Evolutionary conservation across 2,329 filamentous ascomycete genomes (phyloP).

Genomic region (Trichothecium sympodiale): DNA sequence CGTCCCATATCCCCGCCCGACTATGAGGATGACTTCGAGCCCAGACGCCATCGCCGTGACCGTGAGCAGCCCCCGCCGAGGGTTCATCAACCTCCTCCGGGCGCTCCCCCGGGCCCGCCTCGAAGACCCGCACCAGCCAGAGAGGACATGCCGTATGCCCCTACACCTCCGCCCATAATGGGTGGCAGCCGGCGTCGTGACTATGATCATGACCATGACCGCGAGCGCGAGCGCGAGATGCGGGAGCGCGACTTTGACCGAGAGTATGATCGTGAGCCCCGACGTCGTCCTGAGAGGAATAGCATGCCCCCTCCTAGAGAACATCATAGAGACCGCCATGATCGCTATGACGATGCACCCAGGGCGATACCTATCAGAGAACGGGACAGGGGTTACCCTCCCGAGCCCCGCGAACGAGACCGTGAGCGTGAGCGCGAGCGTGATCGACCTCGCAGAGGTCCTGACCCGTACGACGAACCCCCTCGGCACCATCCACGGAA

Average conservation of each 20-base stretch:
- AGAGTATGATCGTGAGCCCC: too few relatives aligned
- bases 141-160: constrained; percentile 1
- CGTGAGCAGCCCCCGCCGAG: constrained; percentile 3
- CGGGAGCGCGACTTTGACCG: too few relatives aligned
- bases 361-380: too few relatives aligned
- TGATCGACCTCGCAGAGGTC: constrained; percentile 6
- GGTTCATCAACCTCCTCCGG: not conserved
- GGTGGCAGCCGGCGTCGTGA: not conserved
- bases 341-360: constrained; percentile 1
- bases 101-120: not conserved
- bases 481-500: too few relatives aligned
- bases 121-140: not conserved
- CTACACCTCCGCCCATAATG: not conserved
- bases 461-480: too few relatives aligned
- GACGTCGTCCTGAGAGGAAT: not conserved
- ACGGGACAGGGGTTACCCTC: too few relatives aligned
- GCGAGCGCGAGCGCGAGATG: too few relatives aligned
- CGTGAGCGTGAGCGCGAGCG: constrained; percentile 7
- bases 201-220: not conserved
- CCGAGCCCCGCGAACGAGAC: constrained; percentile 1
- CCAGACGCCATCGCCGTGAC: constrained; percentile 6
- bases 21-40: constrained; percentile 5
- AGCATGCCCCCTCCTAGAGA: not conserved
- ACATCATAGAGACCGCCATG: not conserved
- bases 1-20: constrained; percentile 6